Evolutionary conservation across 257 asterid genomes (phyloP), one percentile per base, ranked within the genome.

Genomic region (Paulownia fortunei): DNA sequence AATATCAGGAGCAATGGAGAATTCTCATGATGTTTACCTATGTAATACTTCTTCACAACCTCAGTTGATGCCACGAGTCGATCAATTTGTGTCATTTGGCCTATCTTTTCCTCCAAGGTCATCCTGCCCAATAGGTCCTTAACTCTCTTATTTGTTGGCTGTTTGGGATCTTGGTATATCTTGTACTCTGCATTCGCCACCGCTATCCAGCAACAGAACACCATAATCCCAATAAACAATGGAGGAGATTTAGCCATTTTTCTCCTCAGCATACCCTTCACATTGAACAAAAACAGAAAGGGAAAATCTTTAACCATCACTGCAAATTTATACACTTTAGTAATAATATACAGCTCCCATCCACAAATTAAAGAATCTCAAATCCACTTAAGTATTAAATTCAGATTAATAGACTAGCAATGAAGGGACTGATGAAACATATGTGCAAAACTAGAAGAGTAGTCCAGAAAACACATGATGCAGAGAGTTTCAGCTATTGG

Each of bases 71-170:
- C 88, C 2, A 84, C 90, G 3, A 36, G 5, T 9, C 87, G 74
- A 49, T 88, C 92, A 56, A 88, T 88, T 61, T 88, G 92, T 54
- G 89, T 82, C 92, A 88, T 88, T 77, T 88, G 92, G 69, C 92
- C 92, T 4, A 88, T 70, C 65, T 88, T 88, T 74, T 88, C 90
- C 41, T 70, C 84, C 41, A 88, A 66, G 26, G 85, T 88, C 92
- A 88, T 88, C 59, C 86, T 82, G 56, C 59, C 77, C 80, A 88
- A 52, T 13, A 88, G 65, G 46, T 88, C 90, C 64, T 81, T 86
- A 46, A 86, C 79, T 79, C 92, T 83, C 18, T 6, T 46, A 36
- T 67, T 56, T 8, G 77, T 59, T 1, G 89, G 84, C 39, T 76
- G 70, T 47, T 75, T 86, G 11, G 88, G 92, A 84, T 88, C 90